Conservation (phyloP, 2,329 filamentous ascomycete genomes). For the Diaporthe sp. region DNA sequence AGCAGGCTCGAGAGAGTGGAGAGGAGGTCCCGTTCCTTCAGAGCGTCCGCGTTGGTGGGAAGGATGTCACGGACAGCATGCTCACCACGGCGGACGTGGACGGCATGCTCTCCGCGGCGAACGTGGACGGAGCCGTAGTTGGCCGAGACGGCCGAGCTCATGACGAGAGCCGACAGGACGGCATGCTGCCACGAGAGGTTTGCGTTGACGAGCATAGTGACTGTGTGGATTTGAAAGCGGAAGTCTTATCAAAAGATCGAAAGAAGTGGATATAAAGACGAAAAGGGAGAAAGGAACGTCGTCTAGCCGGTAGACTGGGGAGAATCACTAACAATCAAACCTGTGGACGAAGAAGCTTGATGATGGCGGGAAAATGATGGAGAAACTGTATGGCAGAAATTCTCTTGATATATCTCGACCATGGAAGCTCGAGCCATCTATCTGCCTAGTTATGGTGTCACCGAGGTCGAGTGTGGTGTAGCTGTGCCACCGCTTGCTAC, state of each 20-base stretch:
- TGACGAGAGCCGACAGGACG: slow-evolving; percentile 36
- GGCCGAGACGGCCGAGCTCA: slow-evolving; percentile 34
- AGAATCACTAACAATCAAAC: slow-evolving; percentile 28
- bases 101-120: slow-evolving; percentile 25
- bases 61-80: slow-evolving; percentile 14
- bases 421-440: slow-evolving; percentile 20
- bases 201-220: slow-evolving; percentile 28
- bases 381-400: neutral
- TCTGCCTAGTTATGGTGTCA: slow-evolving; percentile 12
- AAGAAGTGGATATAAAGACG: slow-evolving; percentile 9
- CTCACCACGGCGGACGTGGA: slow-evolving; percentile 24
- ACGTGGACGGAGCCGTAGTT: slow-evolving; percentile 28
- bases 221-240: neutral
- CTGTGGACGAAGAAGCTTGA: slow-evolving; percentile 15
- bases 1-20: slow-evolving; percentile 11
- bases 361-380: neutral
- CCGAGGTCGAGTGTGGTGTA: neutral
- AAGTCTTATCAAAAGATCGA: slow-evolving; percentile 32
- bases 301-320: slow-evolving; percentile 29
- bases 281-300: slow-evolving; percentile 18
- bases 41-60: neutral
- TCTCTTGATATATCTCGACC: slow-evolving; percentile 25
- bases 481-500: neutral
- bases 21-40: slow-evolving; percentile 13
- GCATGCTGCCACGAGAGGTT: slow-evolving; percentile 28